Base-by-base conservation (phyloP, 176 grass and related monocot species). In the Guadua angustifolia region DNA sequence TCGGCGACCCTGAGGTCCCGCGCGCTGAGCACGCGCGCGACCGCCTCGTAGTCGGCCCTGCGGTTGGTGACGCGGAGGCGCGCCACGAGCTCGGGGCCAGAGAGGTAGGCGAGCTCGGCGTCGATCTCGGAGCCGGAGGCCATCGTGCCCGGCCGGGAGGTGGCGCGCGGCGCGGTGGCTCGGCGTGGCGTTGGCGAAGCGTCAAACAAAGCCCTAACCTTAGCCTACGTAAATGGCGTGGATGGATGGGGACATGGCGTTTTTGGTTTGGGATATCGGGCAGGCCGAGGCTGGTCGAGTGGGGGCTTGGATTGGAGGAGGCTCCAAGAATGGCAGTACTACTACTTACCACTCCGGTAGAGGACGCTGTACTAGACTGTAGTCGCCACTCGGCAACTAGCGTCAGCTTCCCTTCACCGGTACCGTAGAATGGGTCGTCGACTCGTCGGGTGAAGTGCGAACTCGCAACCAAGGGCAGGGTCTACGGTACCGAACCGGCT, bases 21-120 rank as follows among this genome's bases (percentile, higher is more conserved):
- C 26, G 39, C 66, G n/a, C 0, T 29, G 74, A 90, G 84, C 62
- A 90, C 81, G 40, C 88, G 73, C 74, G 79, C 80, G 5, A 19
- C 58, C 42, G 57, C 84, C 11, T 74, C 67, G 40, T 52, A 90
- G 60, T 90, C 74, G 59, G 49, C 38, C 50, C 29, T 32, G 50
- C 42, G 49, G 79, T 11, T 14, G 74, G 84, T 73, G 32, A 17
- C 7, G 67, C 51, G 8, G 11, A 90, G 88, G 59, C 6, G 22
- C 26, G 5, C 40, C 49, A 87, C 79, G 39, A 90, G 73, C 21
- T 79, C 21, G 3, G 46, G 26, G 19, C 83, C 66, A 1, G 74
- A 17, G 67, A 87, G 88, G 59, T 6, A 19, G 26, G 66, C 79
- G 84, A 90, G 74, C 18, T 42, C 47, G 29, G 58, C 73, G 42